phyloP scores from a whole-genome alignment of 2,329 filamentous ascomycete genomes.

The Teratosphaeriaceae sp. region DNA sequence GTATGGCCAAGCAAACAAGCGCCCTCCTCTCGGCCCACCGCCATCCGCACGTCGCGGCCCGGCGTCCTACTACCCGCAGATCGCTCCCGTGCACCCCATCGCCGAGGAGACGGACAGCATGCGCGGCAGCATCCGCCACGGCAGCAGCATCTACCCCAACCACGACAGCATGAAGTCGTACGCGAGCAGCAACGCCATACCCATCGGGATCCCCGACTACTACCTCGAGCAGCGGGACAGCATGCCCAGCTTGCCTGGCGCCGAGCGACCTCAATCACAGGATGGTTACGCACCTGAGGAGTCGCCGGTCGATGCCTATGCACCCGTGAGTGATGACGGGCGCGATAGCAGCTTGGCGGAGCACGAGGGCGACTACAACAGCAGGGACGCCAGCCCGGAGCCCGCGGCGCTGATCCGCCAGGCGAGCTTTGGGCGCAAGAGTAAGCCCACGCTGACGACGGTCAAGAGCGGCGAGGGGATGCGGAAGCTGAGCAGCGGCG shows the following conservation, averaged over 20 bases:
- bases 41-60: slow-evolving; percentile 43
- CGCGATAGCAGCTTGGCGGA: background rate
- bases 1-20: slow-evolving; percentile 11
- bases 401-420: slow-evolving; percentile 34
- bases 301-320: slow-evolving; percentile 2
- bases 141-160: slow-evolving; percentile 17
- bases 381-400: slow-evolving; percentile 12
- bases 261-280: slow-evolving; percentile 4
- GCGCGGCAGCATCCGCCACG: slow-evolving; percentile 19
- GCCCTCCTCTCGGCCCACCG: slow-evolving; percentile 40
- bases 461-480: slow-evolving; percentile 37
- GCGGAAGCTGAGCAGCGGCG: slow-evolving; percentile 10
- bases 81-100: slow-evolving; percentile 43
- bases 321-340: background rate
- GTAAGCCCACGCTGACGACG: slow-evolving; percentile 42
- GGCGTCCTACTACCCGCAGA: slow-evolving; percentile 43
- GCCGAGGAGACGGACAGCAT: slow-evolving; percentile 42
- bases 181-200: slow-evolving; percentile 45
- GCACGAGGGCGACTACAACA: background rate
- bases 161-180: slow-evolving; percentile 34
- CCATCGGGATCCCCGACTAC: slow-evolving; percentile 34
- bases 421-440: slow-evolving; percentile 42
- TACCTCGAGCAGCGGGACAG: slow-evolving; percentile 32
- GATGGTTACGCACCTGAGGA: background rate
- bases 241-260: slow-evolving; percentile 10